A percentile compares a stretch with the other conserved stretches of the same genome.
These are phyloP conservation scores for Ascochyta viciae-villosae DNA, from an alignment of 2,329 filamentous ascomycete species.

Conservation along the genomic window DNA sequence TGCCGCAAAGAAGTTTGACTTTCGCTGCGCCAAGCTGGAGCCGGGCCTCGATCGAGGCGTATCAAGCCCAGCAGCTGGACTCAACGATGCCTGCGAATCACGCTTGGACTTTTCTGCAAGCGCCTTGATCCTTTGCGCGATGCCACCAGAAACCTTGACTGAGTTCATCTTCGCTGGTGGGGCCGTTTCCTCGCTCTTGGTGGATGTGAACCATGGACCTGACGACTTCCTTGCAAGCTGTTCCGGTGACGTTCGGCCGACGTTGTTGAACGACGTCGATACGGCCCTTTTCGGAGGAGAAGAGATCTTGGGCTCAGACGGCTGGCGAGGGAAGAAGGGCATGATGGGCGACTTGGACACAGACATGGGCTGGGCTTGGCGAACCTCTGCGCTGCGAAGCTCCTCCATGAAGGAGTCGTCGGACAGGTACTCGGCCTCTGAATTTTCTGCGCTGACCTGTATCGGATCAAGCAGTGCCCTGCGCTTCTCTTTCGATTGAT, in stretches of 20 bases:
- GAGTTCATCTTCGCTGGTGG: slow-evolving; percentile 64
- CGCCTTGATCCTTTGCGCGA: slow-evolving; percentile 93
- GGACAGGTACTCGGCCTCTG: slow-evolving; percentile 62
- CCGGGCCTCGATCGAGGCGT: slow-evolving; percentile 20
- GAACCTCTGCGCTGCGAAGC: slow-evolving; percentile 78
- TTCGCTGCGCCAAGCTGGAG: slow-evolving; percentile 47
- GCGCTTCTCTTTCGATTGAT: slow-evolving; percentile 48
- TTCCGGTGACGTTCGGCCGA: slow-evolving; percentile 39
- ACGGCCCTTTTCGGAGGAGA: slow-evolving; percentile 39
- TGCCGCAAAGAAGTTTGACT: slow-evolving; percentile 48
- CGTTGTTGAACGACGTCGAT: slow-evolving; percentile 46
- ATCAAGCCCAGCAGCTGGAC: slow-evolving; percentile 17
- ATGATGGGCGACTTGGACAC: slow-evolving; percentile 80
- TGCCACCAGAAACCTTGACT: slow-evolving; percentile 84
- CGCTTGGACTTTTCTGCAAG: slow-evolving; percentile 76
- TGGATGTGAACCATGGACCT: slow-evolving; percentile 34
- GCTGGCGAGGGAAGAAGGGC: slow-evolving; percentile 61
- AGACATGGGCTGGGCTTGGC: slow-evolving; percentile 81
- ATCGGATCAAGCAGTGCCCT: slow-evolving; percentile 51
- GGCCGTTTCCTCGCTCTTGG: slow-evolving; percentile 10
- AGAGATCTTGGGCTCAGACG: slow-evolving; percentile 25
- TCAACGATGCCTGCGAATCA: slow-evolving; percentile 46
- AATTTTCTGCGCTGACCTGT: slow-evolving; percentile 47
- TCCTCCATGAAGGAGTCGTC: slow-evolving; percentile 88
- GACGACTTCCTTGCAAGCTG: slow-evolving; percentile 38